Evolutionary conservation across 2,329 filamentous ascomycete species (phyloP).

Genomic region (Fusarium sp.): DNA sequence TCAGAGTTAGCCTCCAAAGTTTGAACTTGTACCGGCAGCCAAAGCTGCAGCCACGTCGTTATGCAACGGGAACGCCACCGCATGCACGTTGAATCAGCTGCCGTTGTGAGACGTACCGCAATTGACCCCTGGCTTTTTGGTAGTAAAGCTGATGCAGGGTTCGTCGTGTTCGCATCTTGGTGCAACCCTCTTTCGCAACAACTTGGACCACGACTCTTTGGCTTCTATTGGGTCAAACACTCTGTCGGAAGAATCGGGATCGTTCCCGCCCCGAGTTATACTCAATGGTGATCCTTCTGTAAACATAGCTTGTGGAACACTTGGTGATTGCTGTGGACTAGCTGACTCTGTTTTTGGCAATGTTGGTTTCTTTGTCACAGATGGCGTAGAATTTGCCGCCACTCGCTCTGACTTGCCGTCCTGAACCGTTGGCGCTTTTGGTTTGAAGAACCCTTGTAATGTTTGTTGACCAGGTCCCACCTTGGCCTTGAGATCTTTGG

Average conservation of each 20-base stretch:
- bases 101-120: slow-evolving; percentile 62
- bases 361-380: slow-evolving; percentile 30
- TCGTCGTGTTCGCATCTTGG: slow-evolving; percentile 91
- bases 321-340: not conserved
- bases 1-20: slow-evolving; percentile 34
- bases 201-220: slow-evolving; percentile 87
- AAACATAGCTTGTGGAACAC: not conserved
- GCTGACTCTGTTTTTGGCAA: not conserved
- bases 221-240: slow-evolving; percentile 76
- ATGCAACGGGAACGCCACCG: slow-evolving; percentile 21
- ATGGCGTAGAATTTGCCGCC: slow-evolving; percentile 20
- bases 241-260: slow-evolving; percentile 49
- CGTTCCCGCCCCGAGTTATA: slow-evolving; percentile 3
- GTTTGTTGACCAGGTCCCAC: slow-evolving; percentile 61
- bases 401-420: slow-evolving; percentile 6
- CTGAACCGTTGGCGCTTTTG: slow-evolving; percentile 48
- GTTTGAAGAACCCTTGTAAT: slow-evolving; percentile 83
- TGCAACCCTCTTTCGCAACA: slow-evolving; percentile 79
- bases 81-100: slow-evolving; percentile 12
- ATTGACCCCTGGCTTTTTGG: slow-evolving; percentile 91
- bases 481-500: slow-evolving; percentile 50
- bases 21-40: not conserved
- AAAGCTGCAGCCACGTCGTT: slow-evolving; percentile 11
- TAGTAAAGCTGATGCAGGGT: slow-evolving; percentile 83
- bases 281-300: slow-evolving; percentile 3